Percentiles rank a stretch among this genome's conserved stretches.
Conservation (phyloP, 306 rosid genomes). For the Potentilla sterilis region DNA sequence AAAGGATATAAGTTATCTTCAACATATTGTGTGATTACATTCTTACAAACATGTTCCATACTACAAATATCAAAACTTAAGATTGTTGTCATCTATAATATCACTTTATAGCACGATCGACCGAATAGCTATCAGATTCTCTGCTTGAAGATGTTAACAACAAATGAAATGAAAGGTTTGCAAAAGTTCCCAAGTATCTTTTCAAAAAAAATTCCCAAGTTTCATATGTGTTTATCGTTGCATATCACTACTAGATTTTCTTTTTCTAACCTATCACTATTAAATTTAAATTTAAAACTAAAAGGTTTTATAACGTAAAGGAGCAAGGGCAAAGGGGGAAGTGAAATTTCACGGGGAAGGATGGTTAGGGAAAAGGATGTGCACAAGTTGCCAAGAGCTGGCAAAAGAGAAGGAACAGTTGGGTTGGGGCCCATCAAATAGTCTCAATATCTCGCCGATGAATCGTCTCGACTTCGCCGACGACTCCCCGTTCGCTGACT, state of each 20-base stretch:
- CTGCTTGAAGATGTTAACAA: background rate
- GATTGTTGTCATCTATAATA: too few species aligned
- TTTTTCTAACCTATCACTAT: too few species aligned
- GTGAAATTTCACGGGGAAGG: background rate
- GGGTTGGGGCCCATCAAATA: slow-evolving; percentile 36
- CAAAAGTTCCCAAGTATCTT: too few species aligned
- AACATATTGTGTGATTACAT: too few species aligned
- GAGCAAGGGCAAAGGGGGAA: slow-evolving; percentile 31
- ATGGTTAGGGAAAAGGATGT: slow-evolving; percentile 25
- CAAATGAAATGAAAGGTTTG: too few species aligned
- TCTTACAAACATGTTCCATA: too few species aligned
- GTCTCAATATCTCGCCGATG: slow-evolving; percentile 27
- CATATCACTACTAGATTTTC: background rate
- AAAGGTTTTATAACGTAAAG: background rate
- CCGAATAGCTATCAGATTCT: too few species aligned
- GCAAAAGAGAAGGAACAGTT: slow-evolving; percentile 33
- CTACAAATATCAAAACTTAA: too few species aligned
- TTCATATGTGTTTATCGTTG: background rate
- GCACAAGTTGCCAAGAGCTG: slow-evolving; percentile 48
- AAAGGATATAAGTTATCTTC: too few species aligned
- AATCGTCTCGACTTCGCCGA: background rate
- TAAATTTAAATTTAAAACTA: too few species aligned
- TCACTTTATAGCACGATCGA: too few species aligned
- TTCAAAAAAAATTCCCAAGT: too few species aligned
- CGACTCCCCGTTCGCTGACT: slow-evolving; percentile 34